Percentiles rank a stretch among this genome's conserved stretches.
Conservation (phyloP, 805 yeast species). For the Grigorovia transvaalensis region DNA sequence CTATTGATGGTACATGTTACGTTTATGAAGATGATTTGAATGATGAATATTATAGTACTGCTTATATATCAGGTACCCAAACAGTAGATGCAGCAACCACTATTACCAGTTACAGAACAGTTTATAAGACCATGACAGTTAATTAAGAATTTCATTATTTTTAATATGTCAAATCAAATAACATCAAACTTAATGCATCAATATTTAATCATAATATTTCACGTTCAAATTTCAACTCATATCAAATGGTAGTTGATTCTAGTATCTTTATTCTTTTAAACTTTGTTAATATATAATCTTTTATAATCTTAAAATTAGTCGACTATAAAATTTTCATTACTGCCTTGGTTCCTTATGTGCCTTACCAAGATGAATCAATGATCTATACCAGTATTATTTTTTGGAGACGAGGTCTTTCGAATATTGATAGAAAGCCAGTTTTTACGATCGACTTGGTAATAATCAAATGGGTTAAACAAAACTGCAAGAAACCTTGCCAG, state of each 20-base stretch:
- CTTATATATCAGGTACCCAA: slow-evolving; percentile 18
- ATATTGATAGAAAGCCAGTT: no score
- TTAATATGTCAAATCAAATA: background rate
- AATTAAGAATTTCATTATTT: background rate
- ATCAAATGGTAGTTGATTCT: background rate
- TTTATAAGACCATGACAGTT: slow-evolving; percentile 11
- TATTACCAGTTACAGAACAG: slow-evolving; percentile 23
- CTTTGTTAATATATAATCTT: background rate
- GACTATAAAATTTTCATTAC: background rate
- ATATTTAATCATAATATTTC: background rate
- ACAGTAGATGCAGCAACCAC: slow-evolving; percentile 29
- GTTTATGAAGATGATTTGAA: slow-evolving; percentile 18
- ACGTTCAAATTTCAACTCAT: background rate
- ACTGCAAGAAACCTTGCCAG: no score
- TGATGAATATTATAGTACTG: slow-evolving; percentile 25
- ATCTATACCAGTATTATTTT: no score
- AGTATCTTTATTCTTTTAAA: background rate
- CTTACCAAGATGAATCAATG: no score
- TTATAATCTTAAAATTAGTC: background rate
- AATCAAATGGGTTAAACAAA: no score
- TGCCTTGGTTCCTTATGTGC: background rate
- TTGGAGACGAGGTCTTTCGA: no score
- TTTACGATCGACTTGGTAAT: no score
- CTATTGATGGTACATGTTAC: slow-evolving; percentile 18
- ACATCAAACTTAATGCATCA: background rate